Evolutionary conservation across 768 basidiomycete genomes (phyloP).

Genomic region (Neoboletus magnificus): DNA sequence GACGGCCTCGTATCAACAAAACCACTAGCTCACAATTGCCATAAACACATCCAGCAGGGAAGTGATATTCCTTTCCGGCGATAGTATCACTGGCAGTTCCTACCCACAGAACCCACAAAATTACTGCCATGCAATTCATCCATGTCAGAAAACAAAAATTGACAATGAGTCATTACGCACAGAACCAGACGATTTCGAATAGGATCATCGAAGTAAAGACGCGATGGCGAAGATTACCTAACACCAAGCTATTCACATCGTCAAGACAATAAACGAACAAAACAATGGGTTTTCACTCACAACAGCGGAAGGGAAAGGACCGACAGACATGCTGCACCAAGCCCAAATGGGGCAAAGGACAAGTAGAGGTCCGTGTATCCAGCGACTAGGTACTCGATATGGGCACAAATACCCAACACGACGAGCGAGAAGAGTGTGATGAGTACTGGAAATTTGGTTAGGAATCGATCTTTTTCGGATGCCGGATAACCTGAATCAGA

Average conservation of each 20-base stretch:
- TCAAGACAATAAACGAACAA: background rate
- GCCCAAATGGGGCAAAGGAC: conserved; percentile 17
- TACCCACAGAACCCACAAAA: conserved; percentile 25
- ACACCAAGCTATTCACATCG: conserved; percentile 10
- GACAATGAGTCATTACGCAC: conserved; percentile 10
- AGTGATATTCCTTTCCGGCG: conserved; percentile 5
- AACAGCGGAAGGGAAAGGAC: conserved; percentile 21
- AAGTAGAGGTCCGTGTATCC: background rate
- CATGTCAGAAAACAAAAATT: background rate
- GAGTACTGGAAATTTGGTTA: conserved; percentile 9
- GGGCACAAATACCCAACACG: conserved; percentile 22
- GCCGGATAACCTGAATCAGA: background rate
- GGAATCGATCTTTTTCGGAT: background rate
- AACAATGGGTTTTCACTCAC: conserved; percentile 11
- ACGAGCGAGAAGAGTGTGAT: conserved; percentile 14
- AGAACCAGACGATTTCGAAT: conserved; percentile 28
- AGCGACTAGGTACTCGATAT: conserved; percentile 11
- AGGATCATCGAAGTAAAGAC: conserved; percentile 21
- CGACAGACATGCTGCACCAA: conserved; percentile 15
- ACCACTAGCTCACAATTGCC: conserved; percentile 4
- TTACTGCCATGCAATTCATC: conserved; percentile 5
- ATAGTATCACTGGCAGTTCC: conserved; percentile 12
- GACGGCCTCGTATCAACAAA: background rate
- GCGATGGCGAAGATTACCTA: conserved; percentile 7
- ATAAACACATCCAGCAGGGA: conserved; percentile 18